These are phyloP conservation scores for Mycena kentingensis DNA, from an alignment of 768 basidiomycete species.

Conservation along the genomic window DNA sequence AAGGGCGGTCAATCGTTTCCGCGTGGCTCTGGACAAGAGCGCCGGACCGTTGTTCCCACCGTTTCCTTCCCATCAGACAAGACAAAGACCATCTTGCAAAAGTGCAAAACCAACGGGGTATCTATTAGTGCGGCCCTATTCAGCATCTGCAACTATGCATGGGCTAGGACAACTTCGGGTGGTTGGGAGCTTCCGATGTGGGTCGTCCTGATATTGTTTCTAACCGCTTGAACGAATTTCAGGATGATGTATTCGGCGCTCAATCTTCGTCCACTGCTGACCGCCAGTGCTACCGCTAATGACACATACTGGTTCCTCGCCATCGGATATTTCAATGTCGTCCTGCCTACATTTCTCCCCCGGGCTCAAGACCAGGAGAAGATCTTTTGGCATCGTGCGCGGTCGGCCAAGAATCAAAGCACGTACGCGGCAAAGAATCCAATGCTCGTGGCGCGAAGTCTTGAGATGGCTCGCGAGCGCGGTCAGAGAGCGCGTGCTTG, in stretches of 20 bases:
- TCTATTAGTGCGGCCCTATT: constrained; percentile 72
- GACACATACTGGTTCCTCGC: constrained; percentile 81
- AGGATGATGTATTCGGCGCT: constrained; percentile 88
- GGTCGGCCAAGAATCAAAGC: constrained; percentile 68
- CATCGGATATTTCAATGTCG: constrained; percentile 81
- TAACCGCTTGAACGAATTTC: too few species aligned
- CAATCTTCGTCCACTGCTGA: constrained; percentile 68
- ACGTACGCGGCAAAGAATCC: constrained; percentile 61
- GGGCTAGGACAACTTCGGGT: constrained; percentile 55
- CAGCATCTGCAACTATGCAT: constrained; percentile 74
- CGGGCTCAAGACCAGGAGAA: constrained; percentile 35
- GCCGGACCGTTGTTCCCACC: constrained; percentile 72
- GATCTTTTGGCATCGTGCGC: constrained; percentile 77
- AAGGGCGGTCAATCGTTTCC: constrained; percentile 80
- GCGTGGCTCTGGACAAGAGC: constrained; percentile 40
- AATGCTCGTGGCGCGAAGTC: constrained; percentile 61
- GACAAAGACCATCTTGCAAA: constrained; percentile 65
- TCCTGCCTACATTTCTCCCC: constrained; percentile 76
- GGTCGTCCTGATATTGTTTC: constrained; percentile 15
- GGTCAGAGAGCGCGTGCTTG: constrained; percentile 61
- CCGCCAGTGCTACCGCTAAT: constrained; percentile 42
- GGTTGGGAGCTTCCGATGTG: constrained; percentile 56
- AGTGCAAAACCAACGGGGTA: constrained; percentile 70
- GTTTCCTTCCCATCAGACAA: constrained; percentile 54
- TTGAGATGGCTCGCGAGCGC: constrained; percentile 66